A percentile compares a stretch with the other conserved stretches of the same genome.
Conservation (phyloP, 106 monocot species). For the Iris macrosiphon region DNA sequence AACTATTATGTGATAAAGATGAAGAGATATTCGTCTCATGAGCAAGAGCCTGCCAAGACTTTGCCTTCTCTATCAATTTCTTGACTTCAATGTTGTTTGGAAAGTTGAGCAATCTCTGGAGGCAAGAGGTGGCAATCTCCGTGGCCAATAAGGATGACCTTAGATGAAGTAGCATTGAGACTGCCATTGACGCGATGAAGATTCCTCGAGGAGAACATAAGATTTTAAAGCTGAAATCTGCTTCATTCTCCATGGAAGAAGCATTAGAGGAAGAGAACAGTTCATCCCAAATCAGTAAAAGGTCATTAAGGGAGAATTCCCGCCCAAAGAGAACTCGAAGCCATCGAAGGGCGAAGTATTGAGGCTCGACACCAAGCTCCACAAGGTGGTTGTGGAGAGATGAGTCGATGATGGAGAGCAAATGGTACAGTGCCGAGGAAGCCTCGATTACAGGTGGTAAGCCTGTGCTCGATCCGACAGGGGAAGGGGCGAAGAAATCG, state of each 20-base stretch:
- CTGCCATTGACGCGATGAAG: constrained; percentile 53
- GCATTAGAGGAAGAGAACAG: constrained; percentile 41
- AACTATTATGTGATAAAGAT: constrained; percentile 8
- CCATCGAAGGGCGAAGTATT: constrained; percentile 72
- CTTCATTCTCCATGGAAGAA: constrained; percentile 8
- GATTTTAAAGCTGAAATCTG: constrained; percentile 28
- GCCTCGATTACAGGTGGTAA: constrained; percentile 66
- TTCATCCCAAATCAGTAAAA: constrained; percentile 70
- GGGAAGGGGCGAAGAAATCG: constrained; percentile 49
- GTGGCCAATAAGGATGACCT: constrained; percentile 60
- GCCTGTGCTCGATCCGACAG: constrained; percentile 24
- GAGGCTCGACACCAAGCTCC: constrained; percentile 71
- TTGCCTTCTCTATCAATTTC: constrained; percentile 61
- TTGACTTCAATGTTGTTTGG: constrained; percentile 38
- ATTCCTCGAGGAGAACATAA: constrained; percentile 49
- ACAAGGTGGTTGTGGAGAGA: constrained; percentile 58
- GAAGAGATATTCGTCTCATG: constrained; percentile 17
- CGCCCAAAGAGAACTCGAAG: constrained; percentile 64
- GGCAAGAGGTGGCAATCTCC: constrained; percentile 58
- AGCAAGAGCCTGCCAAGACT: constrained; percentile 48
- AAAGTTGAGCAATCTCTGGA: constrained; percentile 62
- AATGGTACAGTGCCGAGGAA: constrained; percentile 51
- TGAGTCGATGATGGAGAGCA: constrained; percentile 55
- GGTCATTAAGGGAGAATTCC: constrained; percentile 57
- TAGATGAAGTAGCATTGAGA: constrained; percentile 62